Conservation (phyloP, 78 protist species). For the Creolimax fragrantissima region DNA sequence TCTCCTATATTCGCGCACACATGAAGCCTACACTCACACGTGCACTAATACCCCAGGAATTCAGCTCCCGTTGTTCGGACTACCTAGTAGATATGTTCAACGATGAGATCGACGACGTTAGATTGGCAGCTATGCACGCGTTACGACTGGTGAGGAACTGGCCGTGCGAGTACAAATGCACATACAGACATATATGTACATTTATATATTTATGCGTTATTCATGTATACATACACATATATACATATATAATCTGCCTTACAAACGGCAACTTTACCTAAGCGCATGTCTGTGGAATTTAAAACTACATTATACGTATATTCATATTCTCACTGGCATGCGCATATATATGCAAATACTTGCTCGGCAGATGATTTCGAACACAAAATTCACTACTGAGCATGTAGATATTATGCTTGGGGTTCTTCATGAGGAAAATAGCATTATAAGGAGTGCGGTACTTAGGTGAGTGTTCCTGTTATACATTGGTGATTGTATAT, state of each 20-base stretch:
- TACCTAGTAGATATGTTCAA: conserved; percentile 32
- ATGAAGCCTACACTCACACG: no score
- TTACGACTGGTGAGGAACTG: neutral
- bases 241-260: neutral
- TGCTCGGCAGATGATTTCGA: neutral
- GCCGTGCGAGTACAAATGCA: neutral
- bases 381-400: neutral
- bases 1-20: no score
- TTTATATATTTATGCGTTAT: neutral
- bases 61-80: neutral
- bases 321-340: neutral
- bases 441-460: neutral
- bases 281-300: neutral
- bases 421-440: neutral
- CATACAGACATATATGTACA: neutral
- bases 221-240: neutral
- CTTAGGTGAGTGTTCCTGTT: neutral
- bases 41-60: no score
- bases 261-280: no score
- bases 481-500: neutral
- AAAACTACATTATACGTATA: neutral
- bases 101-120: conserved; percentile 31
- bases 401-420: neutral
- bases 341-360: neutral
- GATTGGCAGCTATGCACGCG: neutral